A percentile compares a stretch with the other conserved stretches of the same genome.
These are phyloP conservation scores for Enterocytospora artemiae DNA, from an alignment of 371 early-diverging fungal species.

Conservation along the genomic window DNA sequence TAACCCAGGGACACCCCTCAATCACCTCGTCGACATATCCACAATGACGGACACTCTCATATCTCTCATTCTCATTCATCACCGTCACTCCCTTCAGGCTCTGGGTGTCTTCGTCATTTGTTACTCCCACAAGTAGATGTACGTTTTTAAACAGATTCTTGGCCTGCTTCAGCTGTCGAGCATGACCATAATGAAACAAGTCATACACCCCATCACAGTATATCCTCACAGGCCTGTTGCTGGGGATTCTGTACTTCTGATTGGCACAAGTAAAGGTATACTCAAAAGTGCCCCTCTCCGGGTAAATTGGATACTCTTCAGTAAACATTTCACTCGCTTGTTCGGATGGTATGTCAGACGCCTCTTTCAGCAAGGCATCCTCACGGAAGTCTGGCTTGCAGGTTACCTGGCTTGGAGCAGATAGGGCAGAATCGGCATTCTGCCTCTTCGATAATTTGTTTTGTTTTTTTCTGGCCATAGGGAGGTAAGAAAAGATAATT, in stretches of 20 bases:
- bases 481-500: no score
- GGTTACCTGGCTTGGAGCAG: no score
- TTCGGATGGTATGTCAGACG: no score
- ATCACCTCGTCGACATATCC: constrained; percentile 86
- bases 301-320: constrained; percentile 20
- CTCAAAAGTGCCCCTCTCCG: constrained; percentile 15
- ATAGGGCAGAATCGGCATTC: no score
- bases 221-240: constrained; percentile 50
- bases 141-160: constrained; percentile 76
- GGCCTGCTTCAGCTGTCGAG: constrained; percentile 76
- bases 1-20: constrained; percentile 73
- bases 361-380: no score
- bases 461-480: no score
- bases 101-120: constrained; percentile 71
- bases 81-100: constrained; percentile 78
- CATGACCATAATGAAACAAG: constrained; percentile 83
- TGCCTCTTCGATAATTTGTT: no score
- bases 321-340: no score
- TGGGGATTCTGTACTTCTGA: constrained; percentile 32
- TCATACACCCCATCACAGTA: constrained; percentile 68
- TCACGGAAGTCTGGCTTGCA: no score
- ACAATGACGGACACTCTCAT: constrained; percentile 77
- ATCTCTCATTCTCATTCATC: constrained; percentile 71
- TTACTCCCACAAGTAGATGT: constrained; percentile 74
- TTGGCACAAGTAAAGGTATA: constrained; percentile 3